Evolutionary conservation across 495 filamentous ascomycete species (phyloP).

Genomic region (Aspergillus affinis): DNA sequence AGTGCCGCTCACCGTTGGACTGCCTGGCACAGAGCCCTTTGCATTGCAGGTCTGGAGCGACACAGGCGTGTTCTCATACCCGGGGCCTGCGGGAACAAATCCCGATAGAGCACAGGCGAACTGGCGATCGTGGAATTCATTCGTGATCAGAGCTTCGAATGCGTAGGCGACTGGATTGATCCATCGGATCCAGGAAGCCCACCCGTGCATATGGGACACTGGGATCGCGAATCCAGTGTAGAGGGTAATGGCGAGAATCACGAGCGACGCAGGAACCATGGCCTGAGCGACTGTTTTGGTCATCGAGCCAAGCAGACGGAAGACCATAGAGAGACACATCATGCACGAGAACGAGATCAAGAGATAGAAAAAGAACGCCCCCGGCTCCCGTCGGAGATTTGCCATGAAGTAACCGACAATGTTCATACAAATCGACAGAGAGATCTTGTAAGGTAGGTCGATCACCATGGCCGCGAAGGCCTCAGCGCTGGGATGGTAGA

Average conservation of each 20-base stretch:
- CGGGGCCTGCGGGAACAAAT: slow-evolving; percentile 49
- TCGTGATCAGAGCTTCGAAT: slow-evolving; percentile 34
- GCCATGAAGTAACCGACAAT: slow-evolving; percentile 51
- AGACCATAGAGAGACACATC: slow-evolving; percentile 42
- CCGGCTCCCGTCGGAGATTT: slow-evolving; percentile 34
- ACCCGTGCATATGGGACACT: slow-evolving; percentile 29
- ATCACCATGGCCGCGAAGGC: slow-evolving; percentile 52
- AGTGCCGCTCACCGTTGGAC: no score
- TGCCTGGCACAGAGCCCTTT: slow-evolving; percentile 23
- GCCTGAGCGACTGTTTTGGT: slow-evolving; percentile 34
- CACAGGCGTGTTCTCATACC: slow-evolving; percentile 16
- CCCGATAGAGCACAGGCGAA: slow-evolving; percentile 46
- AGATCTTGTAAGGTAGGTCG: slow-evolving; percentile 55
- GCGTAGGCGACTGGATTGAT: slow-evolving; percentile 59
- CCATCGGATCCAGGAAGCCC: slow-evolving; percentile 25
- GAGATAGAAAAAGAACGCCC: slow-evolving; percentile 52
- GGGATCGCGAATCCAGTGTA: slow-evolving; percentile 37
- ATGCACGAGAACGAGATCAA: slow-evolving; percentile 45
- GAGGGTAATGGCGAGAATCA: slow-evolving; percentile 30
- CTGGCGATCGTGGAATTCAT: slow-evolving; percentile 52
- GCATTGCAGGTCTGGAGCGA: slow-evolving; percentile 32
- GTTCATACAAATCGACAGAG: slow-evolving; percentile 33
- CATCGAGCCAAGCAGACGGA: slow-evolving; percentile 30
- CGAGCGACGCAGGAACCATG: slow-evolving; percentile 28
- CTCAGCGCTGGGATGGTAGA: slow-evolving; percentile 59